Percentiles rank a stretch among this genome's conserved stretches.
phyloP scores from a whole-genome alignment of 176 grass and related monocot species.

The Eragrostis curvula region DNA sequence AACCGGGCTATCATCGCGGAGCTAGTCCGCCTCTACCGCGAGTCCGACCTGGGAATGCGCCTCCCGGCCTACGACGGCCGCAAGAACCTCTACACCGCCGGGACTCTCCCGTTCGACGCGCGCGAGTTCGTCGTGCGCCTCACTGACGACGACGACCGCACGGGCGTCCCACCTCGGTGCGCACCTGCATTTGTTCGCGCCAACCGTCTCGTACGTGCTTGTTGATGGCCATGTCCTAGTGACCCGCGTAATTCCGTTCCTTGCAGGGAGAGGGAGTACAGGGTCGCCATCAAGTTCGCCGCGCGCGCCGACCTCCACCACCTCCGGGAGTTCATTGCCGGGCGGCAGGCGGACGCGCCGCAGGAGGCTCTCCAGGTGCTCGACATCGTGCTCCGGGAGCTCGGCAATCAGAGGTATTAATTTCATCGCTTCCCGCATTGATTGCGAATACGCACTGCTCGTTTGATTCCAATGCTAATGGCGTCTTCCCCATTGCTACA shows the following conservation, averaged over 20 bases:
- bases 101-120: conserved; percentile 69
- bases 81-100: conserved; percentile 94
- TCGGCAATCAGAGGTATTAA: conserved; percentile 82
- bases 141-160: conserved; percentile 66
- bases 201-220: background rate
- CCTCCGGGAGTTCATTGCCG: conserved; percentile 85
- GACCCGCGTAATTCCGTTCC: background rate
- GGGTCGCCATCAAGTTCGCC: conserved; percentile 90
- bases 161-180: conserved; percentile 69
- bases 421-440: conserved; percentile 22
- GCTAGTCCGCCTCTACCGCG: conserved; percentile 81
- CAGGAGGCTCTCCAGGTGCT: conserved; percentile 95
- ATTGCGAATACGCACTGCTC: conserved; percentile 21
- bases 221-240: background rate
- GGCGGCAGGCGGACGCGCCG: conserved; percentile 79
- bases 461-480: background rate
- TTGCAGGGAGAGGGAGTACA: conserved; percentile 87
- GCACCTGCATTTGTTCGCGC: background rate
- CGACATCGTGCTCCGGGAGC: conserved; percentile 90
- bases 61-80: conserved; percentile 95
- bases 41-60: conserved; percentile 71
- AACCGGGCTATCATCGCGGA: conserved; percentile 84
- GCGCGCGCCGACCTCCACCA: conserved; percentile 94
- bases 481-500: conserved; percentile 25
- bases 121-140: conserved; percentile 90